Evolutionary conservation across 805 yeast species (phyloP), one percentile per base, ranked within the genome.

Genomic region (Kodamaea kakaduensis): DNA sequence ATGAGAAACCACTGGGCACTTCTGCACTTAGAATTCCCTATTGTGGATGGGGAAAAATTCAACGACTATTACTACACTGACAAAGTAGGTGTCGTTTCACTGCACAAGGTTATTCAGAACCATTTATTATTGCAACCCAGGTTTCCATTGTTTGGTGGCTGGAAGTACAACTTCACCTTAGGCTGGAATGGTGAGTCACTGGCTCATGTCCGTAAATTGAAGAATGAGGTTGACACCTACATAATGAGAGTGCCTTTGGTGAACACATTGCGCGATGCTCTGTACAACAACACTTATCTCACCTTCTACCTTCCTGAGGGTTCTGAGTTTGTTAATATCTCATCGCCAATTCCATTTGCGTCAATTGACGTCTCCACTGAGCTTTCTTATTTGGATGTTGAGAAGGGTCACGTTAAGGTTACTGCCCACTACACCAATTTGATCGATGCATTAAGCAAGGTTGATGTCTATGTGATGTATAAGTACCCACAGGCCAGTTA

Each of bases 101-200:
- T 97, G 3, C 81, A 83, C 32, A 65, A 67, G 42, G 42, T 63
- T 17, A 52, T 61, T 3, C 59, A 60, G 26, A 59, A 71, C 27
- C 60, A 63, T 41, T 61, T 86, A 31, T 64, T 80, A 22, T 58
- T 93, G 45, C 76, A 73, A 51, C 97, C 97, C 38, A 75, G 98
- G 58, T 93, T 69, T 67, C 98, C 98, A n/a, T 57, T 93, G 5
- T 84, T 86, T 60, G 98, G 98, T 32, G 94, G 89, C 27, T 93
- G 98, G 98, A 73, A 80, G 51, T 90, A 87, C 62, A 87, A 90
- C 62, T 93, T 86, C 69, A 93, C 97, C 15, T 60, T 90, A 47
- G 97, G 97, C n/a, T 93, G 96, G 96, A 76, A 81, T 32, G 74
- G 77, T 44, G 63, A 69, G 14, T 60, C 89, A 26, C 51, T 63